These are phyloP conservation scores for Dryadomyces quercus-mongolicae DNA, from an alignment of 2,329 filamentous ascomycete species.

Conservation along the genomic window DNA sequence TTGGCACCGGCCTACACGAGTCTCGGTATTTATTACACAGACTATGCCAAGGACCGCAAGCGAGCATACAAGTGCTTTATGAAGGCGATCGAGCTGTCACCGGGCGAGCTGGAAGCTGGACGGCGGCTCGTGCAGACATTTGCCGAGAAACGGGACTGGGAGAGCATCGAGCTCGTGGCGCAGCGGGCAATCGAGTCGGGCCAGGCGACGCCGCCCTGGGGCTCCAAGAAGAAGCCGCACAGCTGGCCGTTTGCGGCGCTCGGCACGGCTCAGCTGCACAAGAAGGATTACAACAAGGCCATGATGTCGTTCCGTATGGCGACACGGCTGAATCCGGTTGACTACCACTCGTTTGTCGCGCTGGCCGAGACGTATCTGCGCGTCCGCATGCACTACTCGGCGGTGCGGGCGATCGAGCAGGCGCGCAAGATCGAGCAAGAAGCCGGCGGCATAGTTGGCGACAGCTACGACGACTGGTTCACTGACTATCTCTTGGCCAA, in stretches of 20 bases:
- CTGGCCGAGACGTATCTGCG: constrained; percentile 96
- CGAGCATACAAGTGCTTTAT: constrained; percentile 88
- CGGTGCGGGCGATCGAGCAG: constrained; percentile 78
- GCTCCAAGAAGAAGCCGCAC: constrained; percentile 82
- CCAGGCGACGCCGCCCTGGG: constrained; percentile 77
- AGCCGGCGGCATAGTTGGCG: constrained; percentile 29
- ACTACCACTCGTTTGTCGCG: constrained; percentile 94
- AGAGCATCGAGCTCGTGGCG: constrained; percentile 85
- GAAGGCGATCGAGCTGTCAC: constrained; percentile 86
- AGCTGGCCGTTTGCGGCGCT: constrained; percentile 95
- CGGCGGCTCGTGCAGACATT: constrained; percentile 78
- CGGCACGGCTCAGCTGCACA: constrained; percentile 89
- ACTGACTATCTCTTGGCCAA: constrained; percentile 95
- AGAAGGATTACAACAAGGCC: constrained; percentile 77
- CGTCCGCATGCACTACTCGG: constrained; percentile 87
- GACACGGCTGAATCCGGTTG: constrained; percentile 66
- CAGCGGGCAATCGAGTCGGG: constrained; percentile 91
- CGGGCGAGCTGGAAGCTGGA: constrained; percentile 75
- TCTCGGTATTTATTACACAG: constrained; percentile 79
- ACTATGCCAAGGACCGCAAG: constrained; percentile 79
- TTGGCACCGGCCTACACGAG: constrained; percentile 86
- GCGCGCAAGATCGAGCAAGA: constrained; percentile 64
- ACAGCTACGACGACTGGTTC: constrained; percentile 72
- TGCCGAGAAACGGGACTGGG: constrained; percentile 87
- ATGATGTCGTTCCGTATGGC: constrained; percentile 89